These are phyloP conservation scores for Aspergillus wentii DNA, from an alignment of 495 filamentous ascomycete species.

Conservation along the genomic window DNA sequence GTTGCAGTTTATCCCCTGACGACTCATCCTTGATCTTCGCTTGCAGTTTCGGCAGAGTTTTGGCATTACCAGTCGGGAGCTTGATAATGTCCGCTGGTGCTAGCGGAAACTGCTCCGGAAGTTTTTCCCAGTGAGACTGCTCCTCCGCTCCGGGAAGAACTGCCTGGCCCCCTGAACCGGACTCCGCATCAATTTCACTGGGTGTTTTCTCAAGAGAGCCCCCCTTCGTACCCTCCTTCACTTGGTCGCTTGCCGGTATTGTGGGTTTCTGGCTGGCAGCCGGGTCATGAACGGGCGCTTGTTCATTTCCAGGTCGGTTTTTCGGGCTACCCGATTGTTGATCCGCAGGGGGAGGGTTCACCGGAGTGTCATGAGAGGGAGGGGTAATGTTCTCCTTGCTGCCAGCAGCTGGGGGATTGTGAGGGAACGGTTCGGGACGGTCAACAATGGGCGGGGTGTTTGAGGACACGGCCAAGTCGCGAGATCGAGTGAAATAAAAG, in stretches of 20 bases:
- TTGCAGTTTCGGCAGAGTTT: slow-evolving; percentile 72
- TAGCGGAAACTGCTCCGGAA: slow-evolving; percentile 70
- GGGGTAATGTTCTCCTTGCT: slow-evolving; percentile 9
- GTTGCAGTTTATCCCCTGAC: slow-evolving; percentile 51
- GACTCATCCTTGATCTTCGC: slow-evolving; percentile 62
- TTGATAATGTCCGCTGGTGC: slow-evolving; percentile 61
- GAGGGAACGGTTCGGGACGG: slow-evolving; percentile 3
- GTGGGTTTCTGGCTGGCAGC: neutral
- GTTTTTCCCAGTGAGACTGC: slow-evolving; percentile 62
- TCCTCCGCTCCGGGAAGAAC: neutral
- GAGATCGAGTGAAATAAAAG: slow-evolving; percentile 53
- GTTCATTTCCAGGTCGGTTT: too few relatives aligned
- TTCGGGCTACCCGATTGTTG: neutral
- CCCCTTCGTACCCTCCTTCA: neutral
- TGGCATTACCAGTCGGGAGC: slow-evolving; percentile 66
- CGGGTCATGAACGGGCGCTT: neutral
- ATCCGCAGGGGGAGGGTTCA: neutral
- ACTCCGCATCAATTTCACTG: neutral
- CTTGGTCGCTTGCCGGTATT: neutral
- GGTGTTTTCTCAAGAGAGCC: neutral
- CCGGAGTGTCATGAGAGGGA: slow-evolving; percentile 9
- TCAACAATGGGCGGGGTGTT: slow-evolving; percentile 11
- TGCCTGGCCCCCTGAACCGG: neutral
- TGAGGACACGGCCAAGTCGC: slow-evolving; percentile 23
- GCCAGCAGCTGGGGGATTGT: slow-evolving; percentile 4